Evolutionary conservation across 805 yeast species (phyloP).

Genomic region (Wickerhamomyces chaumierensis): DNA sequence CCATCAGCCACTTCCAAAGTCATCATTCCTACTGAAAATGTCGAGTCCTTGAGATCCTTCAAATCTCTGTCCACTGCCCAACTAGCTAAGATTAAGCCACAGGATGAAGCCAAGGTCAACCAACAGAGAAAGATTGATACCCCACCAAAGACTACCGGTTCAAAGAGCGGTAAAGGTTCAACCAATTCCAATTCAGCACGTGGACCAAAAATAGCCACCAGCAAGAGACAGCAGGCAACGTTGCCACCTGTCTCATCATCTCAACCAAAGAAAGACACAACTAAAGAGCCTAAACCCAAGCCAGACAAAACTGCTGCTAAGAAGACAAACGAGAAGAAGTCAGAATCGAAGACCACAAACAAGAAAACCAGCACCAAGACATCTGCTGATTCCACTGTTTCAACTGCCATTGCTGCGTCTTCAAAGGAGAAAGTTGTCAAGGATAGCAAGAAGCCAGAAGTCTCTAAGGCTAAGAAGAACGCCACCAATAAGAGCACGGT

Average conservation of each 20-base stretch:
- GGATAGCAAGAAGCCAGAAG: not conserved
- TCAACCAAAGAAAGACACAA: not conserved
- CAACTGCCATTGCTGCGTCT: no score
- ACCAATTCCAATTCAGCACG: not conserved
- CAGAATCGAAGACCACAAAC: no score
- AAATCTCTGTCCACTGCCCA: constrained; percentile 21
- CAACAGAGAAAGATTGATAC: not conserved
- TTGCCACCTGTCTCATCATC: no score
- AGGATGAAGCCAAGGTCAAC: constrained; percentile 8
- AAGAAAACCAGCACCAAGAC: no score
- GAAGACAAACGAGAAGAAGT: no score
- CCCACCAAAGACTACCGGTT: not conserved
- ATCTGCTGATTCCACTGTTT: no score
- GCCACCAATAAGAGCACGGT: not conserved
- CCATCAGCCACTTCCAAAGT: constrained; percentile 17
- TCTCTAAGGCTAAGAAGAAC: not conserved
- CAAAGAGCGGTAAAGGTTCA: not conserved
- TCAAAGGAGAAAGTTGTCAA: no score
- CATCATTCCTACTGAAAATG: constrained; percentile 29
- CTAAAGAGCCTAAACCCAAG: not conserved
- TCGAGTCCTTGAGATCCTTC: constrained; percentile 27
- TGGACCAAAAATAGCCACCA: no score
- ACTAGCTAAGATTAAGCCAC: constrained; percentile 10
- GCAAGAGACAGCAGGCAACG: no score
- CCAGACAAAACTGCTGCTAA: no score